phyloP scores from a whole-genome alignment of 805 yeast species.

The Candida maesae region DNA sequence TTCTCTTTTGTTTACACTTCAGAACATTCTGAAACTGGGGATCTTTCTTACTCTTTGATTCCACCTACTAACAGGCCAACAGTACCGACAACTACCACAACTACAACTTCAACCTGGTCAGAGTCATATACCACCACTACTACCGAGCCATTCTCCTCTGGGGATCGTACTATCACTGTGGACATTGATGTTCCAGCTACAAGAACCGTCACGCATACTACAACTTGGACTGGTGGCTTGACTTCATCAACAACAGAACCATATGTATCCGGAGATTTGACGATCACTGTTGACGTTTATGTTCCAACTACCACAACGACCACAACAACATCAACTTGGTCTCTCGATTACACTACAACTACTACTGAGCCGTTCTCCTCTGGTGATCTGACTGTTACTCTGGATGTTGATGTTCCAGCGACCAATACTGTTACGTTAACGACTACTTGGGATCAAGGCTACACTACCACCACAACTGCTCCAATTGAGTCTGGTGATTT shows the following conservation, averaged over 20 bases:
- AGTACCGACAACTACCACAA: neutral
- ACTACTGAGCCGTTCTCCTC: conserved; percentile 10
- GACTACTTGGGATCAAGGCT: conserved; percentile 3
- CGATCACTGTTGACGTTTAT: conserved; percentile 7
- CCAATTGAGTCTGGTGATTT: conserved; percentile 8
- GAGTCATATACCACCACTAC: conserved; percentile 8
- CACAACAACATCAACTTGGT: conserved; percentile 6
- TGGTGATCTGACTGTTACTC: conserved; percentile 12
- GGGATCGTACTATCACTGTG: conserved; percentile 4
- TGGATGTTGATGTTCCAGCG: conserved; percentile 12
- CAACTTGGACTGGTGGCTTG: neutral
- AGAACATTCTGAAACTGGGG: neutral
- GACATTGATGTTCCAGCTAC: conserved; percentile 13
- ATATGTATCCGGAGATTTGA: conserved; percentile 7
- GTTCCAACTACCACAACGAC: conserved; percentile 6
- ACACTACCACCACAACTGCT: conserved; percentile 11
- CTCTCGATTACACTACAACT: conserved; percentile 4
- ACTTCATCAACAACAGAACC: conserved; percentile 3
- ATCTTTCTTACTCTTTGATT: conserved; percentile 5
- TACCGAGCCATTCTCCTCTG: conserved; percentile 6
- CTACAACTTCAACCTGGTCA: conserved; percentile 2
- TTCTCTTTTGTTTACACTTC: neutral
- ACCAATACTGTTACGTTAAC: neutral
- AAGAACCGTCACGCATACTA: neutral
- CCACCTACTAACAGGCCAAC: conserved; percentile 8